Percentiles rank a stretch among this genome's conserved stretches.
These are phyloP conservation scores for Calvatia gigantea DNA, from an alignment of 768 basidiomycete species.

Conservation along the genomic window DNA sequence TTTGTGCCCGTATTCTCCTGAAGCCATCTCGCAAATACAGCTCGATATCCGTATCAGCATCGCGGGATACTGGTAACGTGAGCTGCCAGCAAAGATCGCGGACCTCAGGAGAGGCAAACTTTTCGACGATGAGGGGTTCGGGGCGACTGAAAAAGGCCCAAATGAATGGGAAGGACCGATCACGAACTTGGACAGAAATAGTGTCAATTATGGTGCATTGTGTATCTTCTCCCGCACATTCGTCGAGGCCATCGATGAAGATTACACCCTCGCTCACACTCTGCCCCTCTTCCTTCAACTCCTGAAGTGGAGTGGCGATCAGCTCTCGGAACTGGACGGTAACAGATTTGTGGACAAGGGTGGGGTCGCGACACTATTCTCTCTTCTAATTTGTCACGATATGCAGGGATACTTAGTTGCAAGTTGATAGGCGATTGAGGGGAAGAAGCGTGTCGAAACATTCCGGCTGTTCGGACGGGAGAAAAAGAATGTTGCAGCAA, in stretches of 20 bases:
- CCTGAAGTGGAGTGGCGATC: not conserved
- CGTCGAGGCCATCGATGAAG: not conserved
- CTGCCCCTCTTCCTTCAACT: too few species aligned
- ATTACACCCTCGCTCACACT: not conserved
- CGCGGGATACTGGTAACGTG: not conserved
- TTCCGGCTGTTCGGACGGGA: not conserved
- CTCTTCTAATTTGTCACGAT: not conserved
- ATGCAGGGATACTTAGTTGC: not conserved
- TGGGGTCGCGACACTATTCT: not conserved
- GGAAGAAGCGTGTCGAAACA: not conserved
- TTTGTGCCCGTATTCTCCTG: too few species aligned
- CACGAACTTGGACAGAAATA: not conserved
- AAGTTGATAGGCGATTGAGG: not conserved
- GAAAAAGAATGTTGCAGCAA: not conserved
- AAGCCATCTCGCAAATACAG: not conserved
- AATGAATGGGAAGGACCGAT: not conserved
- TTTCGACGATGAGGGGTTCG: not conserved
- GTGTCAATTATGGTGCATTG: not conserved
- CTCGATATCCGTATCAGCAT: not conserved
- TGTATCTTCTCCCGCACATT: not conserved
- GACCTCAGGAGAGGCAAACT: slow-evolving; percentile 7
- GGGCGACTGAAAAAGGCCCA: slow-evolving; percentile 1
- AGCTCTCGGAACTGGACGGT: not conserved
- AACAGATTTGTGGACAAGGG: not conserved
- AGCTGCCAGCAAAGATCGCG: not conserved